Base-by-base conservation (phyloP, 305 asterid genomes). In the Euphrasia arctica region DNA sequence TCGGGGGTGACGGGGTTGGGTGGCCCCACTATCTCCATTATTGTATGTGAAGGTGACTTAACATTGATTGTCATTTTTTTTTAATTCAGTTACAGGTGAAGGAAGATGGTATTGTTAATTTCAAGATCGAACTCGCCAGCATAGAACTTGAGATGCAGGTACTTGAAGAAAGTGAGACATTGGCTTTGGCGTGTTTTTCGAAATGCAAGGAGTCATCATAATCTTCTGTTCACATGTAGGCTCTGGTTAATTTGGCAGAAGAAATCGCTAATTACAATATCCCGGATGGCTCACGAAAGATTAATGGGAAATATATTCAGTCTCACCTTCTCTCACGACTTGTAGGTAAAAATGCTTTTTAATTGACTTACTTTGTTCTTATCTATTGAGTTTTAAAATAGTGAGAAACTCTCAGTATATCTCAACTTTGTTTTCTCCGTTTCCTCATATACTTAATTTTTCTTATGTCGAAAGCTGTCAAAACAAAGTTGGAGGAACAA, bases 301-400 rank as follows among this genome's bases (percentile, higher is more conserved):
- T 90, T 56, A 85, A 83, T 42, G 97, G 99, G 58, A 93, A 76
- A 73, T 90, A 85, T 67, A 77, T 90, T 74, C 97, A 93, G 74
- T 86, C 91, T 64, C 91, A 79, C 81, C 91, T 93, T 29, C 82
- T 82, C 41, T 70, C 84, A 47, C 82, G 87, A 43, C 81, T 93
- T 39, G 65, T 78, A 83, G 95, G 99, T 93, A 76, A 50, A 14
- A 45, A 10, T 27, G 43, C 67, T 60, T 67, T 39, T 58, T 8
- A 6, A 14, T 56, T 63, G 48, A 63, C 52, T 47, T 29, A 50
- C 57, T 62, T 63, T 47, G 4, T 57, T 54, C 36, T 25, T 51
- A 13, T 13, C 1, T 51, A 8, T 9, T 51, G 29, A 12, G 12
- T 22, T 54, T 52, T 54, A 9, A 54, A 54, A 25, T 4, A 25